A percentile compares a stretch with the other conserved stretches of the same genome.
These are phyloP conservation scores for Linum lewisii DNA, from an alignment of 345 rosid species.

Conservation along the genomic window DNA sequence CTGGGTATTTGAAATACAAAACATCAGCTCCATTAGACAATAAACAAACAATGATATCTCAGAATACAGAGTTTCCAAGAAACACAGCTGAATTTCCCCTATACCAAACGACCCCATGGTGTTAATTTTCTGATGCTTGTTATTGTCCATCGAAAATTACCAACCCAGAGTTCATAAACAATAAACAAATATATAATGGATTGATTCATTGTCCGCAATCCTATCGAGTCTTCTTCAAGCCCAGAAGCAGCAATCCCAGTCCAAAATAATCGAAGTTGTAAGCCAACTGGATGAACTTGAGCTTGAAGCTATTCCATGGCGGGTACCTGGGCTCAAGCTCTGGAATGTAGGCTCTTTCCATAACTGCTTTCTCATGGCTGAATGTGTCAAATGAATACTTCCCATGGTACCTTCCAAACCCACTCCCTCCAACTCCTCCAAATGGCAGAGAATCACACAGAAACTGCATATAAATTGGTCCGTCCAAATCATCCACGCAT, in stretches of 20 bases:
- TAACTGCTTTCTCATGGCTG: conserved; percentile 79
- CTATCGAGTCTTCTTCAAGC: conserved; percentile 24
- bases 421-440: conserved; percentile 85
- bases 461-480: too few species aligned
- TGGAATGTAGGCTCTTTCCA: conserved; percentile 48
- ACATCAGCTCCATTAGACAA: too few species aligned
- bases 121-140: too few species aligned
- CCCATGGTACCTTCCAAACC: conserved; percentile 84
- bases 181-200: too few species aligned
- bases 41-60: too few species aligned
- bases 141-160: too few species aligned
- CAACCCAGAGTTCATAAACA: too few species aligned
- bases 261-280: conserved; percentile 48
- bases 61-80: too few species aligned
- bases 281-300: conserved; percentile 45
- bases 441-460: conserved; percentile 60
- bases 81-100: too few species aligned
- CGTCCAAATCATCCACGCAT: not conserved
- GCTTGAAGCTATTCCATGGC: conserved; percentile 77
- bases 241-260: conserved; percentile 45
- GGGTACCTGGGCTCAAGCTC: conserved; percentile 78
- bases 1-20: too few species aligned
- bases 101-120: too few species aligned
- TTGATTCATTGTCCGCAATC: not conserved
- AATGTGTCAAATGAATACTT: conserved; percentile 83